Conservation (phyloP, 176 grass and related monocot genomes). For the Phragmites australis region DNA sequence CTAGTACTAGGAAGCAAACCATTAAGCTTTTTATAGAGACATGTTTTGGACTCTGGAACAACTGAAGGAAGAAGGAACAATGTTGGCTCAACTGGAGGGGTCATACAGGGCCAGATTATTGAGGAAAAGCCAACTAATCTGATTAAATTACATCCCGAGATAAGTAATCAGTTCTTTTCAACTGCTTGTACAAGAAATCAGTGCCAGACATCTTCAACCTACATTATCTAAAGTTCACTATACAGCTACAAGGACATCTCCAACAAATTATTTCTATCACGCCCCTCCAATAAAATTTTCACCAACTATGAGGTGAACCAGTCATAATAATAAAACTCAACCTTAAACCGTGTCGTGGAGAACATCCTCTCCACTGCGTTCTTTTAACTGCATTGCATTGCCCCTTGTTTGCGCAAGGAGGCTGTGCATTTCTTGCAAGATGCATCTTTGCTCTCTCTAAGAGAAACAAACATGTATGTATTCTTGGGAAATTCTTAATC, state of each 20-base stretch:
- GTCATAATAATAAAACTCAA: background rate
- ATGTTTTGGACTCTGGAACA: constrained; percentile 1
- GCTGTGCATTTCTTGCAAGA: background rate
- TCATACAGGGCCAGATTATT: background rate
- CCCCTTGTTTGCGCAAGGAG: background rate
- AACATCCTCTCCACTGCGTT: background rate
- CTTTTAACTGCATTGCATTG: background rate
- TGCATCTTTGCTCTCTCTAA: background rate
- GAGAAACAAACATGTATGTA: background rate
- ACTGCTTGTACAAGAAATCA: constrained; percentile 9
- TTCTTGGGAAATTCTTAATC: background rate
- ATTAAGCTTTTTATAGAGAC: constrained; percentile 28
- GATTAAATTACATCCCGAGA: background rate
- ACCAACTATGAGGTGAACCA: background rate
- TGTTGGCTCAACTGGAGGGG: background rate
- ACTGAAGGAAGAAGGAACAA: constrained; percentile 26
- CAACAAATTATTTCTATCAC: background rate
- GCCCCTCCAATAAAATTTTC: background rate
- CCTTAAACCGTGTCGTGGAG: background rate
- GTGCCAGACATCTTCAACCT: constrained; percentile 5
- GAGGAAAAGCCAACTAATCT: background rate
- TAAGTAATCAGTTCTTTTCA: background rate
- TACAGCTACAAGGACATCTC: too few relatives aligned
- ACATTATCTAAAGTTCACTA: too few relatives aligned
- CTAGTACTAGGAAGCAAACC: background rate